Evolutionary conservation across 768 basidiomycete genomes (phyloP).

Genomic region (Amyloporia xantha): DNA sequence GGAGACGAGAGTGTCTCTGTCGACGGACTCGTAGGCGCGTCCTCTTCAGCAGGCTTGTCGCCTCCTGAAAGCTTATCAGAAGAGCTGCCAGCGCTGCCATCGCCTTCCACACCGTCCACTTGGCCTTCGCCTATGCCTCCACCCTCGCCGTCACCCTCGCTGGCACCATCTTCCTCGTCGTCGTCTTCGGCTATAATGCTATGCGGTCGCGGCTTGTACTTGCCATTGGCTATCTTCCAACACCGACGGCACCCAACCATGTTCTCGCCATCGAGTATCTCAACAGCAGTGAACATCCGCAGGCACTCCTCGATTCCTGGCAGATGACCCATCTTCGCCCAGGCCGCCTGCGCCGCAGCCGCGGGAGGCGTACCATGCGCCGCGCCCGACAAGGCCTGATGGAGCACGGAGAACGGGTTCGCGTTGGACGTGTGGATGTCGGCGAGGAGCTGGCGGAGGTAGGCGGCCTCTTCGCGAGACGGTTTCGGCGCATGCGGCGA

Average conservation of each 20-base stretch:
- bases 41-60: neutral
- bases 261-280: conserved; percentile 89
- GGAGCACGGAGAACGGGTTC: conserved; percentile 46
- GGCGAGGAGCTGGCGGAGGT: conserved; percentile 62
- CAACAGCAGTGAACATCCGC: conserved; percentile 87
- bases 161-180: conserved; percentile 12
- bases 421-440: conserved; percentile 44
- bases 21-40: neutral
- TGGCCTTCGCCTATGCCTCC: conserved; percentile 6
- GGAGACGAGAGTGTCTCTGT: conserved; percentile 10
- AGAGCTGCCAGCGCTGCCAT: conserved; percentile 21
- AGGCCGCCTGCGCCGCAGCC: conserved; percentile 31
- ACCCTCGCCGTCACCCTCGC: conserved; percentile 13
- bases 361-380: conserved; percentile 17
- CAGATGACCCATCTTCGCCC: conserved; percentile 42
- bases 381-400: conserved; percentile 21
- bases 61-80: neutral
- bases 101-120: conserved; percentile 14
- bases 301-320: conserved; percentile 74
- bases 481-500: conserved; percentile 49
- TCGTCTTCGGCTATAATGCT: conserved; percentile 1
- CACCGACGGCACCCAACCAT: conserved; percentile 90
- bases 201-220: conserved; percentile 31
- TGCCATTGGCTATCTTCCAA: conserved; percentile 85
- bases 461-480: conserved; percentile 51